These are phyloP conservation scores for Tinospora cordifolia DNA, from an alignment of 164 flowering plant species.

Conservation along the genomic window DNA sequence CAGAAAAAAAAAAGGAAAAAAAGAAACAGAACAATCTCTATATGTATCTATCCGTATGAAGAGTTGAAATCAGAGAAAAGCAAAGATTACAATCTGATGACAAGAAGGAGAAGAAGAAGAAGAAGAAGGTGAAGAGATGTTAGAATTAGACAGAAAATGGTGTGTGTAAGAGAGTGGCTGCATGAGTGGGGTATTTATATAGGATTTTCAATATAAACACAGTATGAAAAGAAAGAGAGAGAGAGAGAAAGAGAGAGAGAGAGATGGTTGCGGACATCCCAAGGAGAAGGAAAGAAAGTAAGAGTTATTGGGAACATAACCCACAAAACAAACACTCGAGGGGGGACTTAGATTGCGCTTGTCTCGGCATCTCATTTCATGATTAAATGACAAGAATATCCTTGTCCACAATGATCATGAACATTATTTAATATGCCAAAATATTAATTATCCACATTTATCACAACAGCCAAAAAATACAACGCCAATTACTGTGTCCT, in stretches of 20 bases:
- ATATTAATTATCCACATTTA: no score
- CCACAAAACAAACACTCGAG: slow-evolving; percentile 30
- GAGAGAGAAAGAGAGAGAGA: slow-evolving; percentile 9
- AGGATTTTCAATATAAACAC: slow-evolving; percentile 3
- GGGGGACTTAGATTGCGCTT: slow-evolving; percentile 31
- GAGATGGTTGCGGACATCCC: slow-evolving; percentile 52
- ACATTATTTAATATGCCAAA: no score
- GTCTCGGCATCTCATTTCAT: slow-evolving; percentile 8
- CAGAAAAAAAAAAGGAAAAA: slow-evolving; percentile 2
- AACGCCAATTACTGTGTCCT: no score
- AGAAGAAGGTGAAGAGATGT: not conserved
- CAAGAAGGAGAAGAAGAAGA: not conserved
- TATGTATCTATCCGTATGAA: no score
- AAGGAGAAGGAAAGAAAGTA: slow-evolving; percentile 27
- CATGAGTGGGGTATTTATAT: slow-evolving; percentile 36
- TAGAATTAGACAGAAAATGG: not conserved
- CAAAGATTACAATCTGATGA: no score
- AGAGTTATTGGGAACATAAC: slow-evolving; percentile 38
- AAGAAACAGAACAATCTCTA: not conserved
- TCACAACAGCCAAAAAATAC: no score
- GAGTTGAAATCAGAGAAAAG: not conserved
- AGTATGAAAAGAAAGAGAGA: not conserved
- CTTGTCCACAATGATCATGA: not conserved
- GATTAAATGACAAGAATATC: not conserved
- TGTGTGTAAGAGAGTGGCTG: slow-evolving; percentile 14